Evolutionary conservation across 805 yeast genomes (phyloP).

Genomic region (Teunomyces lycoperdinae): DNA sequence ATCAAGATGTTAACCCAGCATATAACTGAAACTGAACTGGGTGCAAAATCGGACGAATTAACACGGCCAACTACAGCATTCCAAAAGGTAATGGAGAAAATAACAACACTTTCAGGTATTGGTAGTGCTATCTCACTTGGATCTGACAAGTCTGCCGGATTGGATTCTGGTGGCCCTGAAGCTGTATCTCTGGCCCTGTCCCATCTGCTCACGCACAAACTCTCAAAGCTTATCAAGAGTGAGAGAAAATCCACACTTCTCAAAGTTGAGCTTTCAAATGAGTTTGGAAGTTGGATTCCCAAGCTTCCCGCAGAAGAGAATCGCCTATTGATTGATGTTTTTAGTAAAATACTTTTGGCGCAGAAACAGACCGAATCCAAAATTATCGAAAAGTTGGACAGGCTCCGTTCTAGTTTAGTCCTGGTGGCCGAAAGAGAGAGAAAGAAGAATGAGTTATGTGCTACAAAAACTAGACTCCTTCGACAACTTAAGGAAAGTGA

Average conservation of each 20-base stretch:
- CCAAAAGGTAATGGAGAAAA: constrained; percentile 18
- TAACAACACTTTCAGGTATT: constrained; percentile 5
- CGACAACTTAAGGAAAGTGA: constrained; percentile 41
- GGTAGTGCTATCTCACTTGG: neutral
- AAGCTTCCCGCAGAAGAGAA: constrained; percentile 38
- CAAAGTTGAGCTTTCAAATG: constrained; percentile 37
- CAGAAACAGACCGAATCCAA: constrained; percentile 37
- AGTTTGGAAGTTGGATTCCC: constrained; percentile 42
- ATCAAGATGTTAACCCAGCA: constrained; percentile 3
- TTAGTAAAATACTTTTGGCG: constrained; percentile 33
- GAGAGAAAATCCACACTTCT: constrained; percentile 37
- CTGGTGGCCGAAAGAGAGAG: constrained; percentile 51
- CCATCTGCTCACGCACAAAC: constrained; percentile 23
- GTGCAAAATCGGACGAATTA: constrained; percentile 4
- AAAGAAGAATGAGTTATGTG: constrained; percentile 40
- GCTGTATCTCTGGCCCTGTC: neutral
- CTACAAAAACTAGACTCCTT: constrained; percentile 35
- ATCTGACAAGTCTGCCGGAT: neutral
- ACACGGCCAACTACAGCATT: constrained; percentile 23
- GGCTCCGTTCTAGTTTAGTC: constrained; percentile 40
- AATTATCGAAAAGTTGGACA: constrained; percentile 43
- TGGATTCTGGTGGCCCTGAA: neutral
- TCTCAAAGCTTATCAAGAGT: constrained; percentile 35
- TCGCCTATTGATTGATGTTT: constrained; percentile 38
- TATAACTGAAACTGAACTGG: neutral